A percentile compares a stretch with the other conserved stretches of the same genome.
Evolutionary conservation across 108 stramenopile species (phyloP).

Genomic region (Thalassiosira profunda): DNA sequence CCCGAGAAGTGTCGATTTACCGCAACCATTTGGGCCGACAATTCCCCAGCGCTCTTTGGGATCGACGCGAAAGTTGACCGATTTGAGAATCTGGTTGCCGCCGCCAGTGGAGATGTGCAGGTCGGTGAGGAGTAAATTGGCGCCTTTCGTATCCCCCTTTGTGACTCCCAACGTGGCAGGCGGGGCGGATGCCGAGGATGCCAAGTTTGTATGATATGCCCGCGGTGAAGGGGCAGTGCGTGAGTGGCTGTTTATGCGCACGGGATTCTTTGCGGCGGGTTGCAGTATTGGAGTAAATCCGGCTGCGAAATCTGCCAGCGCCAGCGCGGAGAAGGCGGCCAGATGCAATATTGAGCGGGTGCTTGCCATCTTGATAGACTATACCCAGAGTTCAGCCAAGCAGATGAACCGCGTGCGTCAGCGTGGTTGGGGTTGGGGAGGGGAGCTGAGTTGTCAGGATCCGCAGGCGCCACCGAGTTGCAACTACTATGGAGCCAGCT

Average conservation of each 20-base stretch:
- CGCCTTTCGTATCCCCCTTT: constrained; percentile 80
- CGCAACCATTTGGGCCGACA: constrained; percentile 74
- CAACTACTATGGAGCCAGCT: too few relatives aligned
- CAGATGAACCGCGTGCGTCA: too few relatives aligned
- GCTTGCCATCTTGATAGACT: too few relatives aligned
- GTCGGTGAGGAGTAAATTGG: constrained; percentile 70
- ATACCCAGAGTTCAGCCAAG: too few relatives aligned
- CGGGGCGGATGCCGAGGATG: constrained; percentile 2
- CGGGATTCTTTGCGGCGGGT: not conserved
- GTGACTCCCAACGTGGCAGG: constrained; percentile 23
- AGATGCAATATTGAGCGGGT: not conserved
- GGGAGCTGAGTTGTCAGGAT: too few relatives aligned
- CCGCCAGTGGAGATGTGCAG: constrained; percentile 71
- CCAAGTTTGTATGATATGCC: not conserved
- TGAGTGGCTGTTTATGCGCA: constrained; percentile 1
- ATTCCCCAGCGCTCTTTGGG: constrained; percentile 79
- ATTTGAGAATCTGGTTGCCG: constrained; percentile 50
- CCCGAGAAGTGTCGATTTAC: constrained; percentile 54
- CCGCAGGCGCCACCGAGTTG: too few relatives aligned
- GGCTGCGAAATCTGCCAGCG: not conserved
- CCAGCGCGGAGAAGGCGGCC: not conserved
- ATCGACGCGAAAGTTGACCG: constrained; percentile 81
- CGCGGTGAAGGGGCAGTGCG: too few relatives aligned
- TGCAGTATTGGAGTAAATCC: not conserved
- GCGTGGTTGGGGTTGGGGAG: too few relatives aligned